These are phyloP conservation scores for Penicillium brasilianum DNA, from an alignment of 2,329 filamentous ascomycete species.

Conservation along the genomic window DNA sequence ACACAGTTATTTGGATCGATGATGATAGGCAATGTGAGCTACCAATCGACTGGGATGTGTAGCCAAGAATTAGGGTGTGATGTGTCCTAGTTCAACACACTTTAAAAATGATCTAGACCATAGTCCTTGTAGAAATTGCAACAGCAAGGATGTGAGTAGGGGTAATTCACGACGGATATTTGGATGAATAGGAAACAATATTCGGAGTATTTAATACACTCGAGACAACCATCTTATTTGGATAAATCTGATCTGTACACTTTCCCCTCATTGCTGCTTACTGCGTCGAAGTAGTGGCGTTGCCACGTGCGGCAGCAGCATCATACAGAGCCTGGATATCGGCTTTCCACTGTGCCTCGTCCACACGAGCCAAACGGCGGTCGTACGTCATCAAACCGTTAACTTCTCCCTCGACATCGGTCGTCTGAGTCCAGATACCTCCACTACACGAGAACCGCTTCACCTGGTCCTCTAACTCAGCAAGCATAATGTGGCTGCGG, in stretches of 20 bases:
- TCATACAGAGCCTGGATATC: slow-evolving; percentile 67
- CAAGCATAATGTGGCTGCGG: slow-evolving; percentile 60
- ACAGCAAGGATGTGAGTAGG: neutral
- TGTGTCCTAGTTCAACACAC: slow-evolving; percentile 4
- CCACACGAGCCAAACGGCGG: slow-evolving; percentile 60
- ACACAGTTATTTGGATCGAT: neutral
- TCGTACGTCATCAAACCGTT: slow-evolving; percentile 75
- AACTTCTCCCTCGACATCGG: slow-evolving; percentile 75
- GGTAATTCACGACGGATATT: neutral
- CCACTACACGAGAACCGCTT: slow-evolving; percentile 67
- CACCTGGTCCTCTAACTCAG: slow-evolving; percentile 55
- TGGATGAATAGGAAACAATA: neutral
- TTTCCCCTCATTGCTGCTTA: neutral
- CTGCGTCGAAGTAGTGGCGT: slow-evolving; percentile 2
- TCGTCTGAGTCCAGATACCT: slow-evolving; percentile 75
- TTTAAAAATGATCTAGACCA: slow-evolving; percentile 5
- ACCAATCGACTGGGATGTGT: neutral
- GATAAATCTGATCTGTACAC: slow-evolving; percentile 1
- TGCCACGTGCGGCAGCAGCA: slow-evolving; percentile 49
- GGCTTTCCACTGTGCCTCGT: slow-evolving; percentile 62
- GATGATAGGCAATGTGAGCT: slow-evolving; percentile 6
- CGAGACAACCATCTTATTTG: neutral
- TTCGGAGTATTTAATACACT: neutral
- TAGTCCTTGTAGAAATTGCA: neutral
- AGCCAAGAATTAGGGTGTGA: slow-evolving; percentile 7